A percentile compares a stretch with the other conserved stretches of the same genome.
phyloP scores from a whole-genome alignment of 2,329 filamentous ascomycete genomes.

The Chaetomium olivaceum region DNA sequence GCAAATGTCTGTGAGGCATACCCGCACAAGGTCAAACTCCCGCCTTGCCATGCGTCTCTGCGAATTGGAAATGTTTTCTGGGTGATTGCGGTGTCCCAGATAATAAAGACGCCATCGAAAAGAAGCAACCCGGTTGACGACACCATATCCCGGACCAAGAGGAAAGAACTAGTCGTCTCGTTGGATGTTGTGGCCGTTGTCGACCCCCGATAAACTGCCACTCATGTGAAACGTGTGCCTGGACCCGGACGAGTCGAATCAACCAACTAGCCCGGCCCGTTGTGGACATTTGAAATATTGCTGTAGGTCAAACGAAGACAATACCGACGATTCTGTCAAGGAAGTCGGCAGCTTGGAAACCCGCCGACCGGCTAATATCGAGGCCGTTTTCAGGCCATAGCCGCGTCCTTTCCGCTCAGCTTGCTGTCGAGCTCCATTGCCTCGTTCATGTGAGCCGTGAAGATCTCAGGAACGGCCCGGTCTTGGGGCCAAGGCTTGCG shows the following conservation, averaged over 20 bases:
- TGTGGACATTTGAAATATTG: neutral
- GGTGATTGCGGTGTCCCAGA: neutral
- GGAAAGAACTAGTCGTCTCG: conserved; percentile 10
- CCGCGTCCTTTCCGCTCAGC: conserved; percentile 3
- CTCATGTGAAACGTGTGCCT: neutral
- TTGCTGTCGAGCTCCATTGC: conserved; percentile 31
- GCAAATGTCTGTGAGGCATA: neutral
- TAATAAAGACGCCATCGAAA: neutral
- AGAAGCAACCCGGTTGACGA: conserved; percentile 5
- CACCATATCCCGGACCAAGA: conserved; percentile 9
- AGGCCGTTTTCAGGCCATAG: conserved; percentile 8
- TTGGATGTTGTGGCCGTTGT: neutral
- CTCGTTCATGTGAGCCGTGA: conserved; percentile 35
- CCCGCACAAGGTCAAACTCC: neutral
- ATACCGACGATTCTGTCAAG: neutral
- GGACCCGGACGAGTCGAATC: conserved; percentile 6
- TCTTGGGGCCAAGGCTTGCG: conserved; percentile 32
- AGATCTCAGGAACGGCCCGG: conserved; percentile 35
- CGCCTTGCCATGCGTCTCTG: neutral
- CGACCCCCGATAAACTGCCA: conserved; percentile 11
- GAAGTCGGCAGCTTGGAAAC: neutral
- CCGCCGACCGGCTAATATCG: neutral
- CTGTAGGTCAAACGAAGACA: conserved; percentile 1
- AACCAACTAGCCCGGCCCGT: conserved; percentile 7
- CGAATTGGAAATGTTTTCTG: neutral